Conservation (phyloP, 148 eudicot genomes). For the Nyssa sinensis region DNA sequence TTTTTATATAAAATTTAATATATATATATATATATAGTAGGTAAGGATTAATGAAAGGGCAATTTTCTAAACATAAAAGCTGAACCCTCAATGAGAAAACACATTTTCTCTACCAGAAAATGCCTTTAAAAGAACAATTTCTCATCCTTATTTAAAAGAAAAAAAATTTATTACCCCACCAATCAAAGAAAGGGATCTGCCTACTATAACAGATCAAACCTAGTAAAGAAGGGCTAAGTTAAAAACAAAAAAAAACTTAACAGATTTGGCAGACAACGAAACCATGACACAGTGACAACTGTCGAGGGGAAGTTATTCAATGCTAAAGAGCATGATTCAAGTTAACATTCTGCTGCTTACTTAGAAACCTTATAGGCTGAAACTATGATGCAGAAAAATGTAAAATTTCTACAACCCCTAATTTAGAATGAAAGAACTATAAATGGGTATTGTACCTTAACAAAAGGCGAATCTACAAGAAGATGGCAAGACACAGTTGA, state of each 20-base stretch:
- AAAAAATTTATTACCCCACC: background rate
- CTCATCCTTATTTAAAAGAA: background rate
- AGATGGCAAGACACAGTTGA: conserved; percentile 65
- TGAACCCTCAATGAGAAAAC: background rate
- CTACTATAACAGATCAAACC: background rate
- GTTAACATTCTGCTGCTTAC: background rate
- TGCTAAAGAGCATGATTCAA: background rate
- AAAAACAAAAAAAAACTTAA: no score
- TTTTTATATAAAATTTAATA: no score
- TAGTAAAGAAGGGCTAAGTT: no score
- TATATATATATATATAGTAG: no score
- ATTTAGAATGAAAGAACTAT: background rate
- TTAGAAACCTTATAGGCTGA: background rate
- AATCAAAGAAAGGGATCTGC: background rate
- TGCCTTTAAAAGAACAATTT: no score
- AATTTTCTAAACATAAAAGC: background rate
- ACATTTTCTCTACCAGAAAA: no score
- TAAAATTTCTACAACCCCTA: background rate
- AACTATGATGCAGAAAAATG: background rate
- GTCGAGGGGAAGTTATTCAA: background rate
- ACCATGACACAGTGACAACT: background rate
- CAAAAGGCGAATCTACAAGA: conserved; percentile 77
- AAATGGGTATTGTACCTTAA: conserved; percentile 47
- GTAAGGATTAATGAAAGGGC: background rate
- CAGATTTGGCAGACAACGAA: no score